phyloP scores from a whole-genome alignment of 371 early-diverging fungal species.

The Mucor ambiguus region DNA sequence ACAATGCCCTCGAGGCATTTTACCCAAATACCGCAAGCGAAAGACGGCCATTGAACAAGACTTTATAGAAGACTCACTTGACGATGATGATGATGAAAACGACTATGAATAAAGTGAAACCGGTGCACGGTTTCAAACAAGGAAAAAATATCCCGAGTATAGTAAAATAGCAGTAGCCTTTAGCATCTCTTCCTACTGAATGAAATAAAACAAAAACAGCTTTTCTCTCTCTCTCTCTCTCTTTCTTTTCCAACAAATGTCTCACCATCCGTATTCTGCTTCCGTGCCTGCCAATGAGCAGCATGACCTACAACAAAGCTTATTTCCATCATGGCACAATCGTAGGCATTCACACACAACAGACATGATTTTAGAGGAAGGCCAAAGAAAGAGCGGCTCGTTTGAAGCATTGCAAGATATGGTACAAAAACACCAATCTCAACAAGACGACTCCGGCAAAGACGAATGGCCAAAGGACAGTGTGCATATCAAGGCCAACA shows the following conservation, averaged over 20 bases:
- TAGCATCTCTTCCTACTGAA: not conserved
- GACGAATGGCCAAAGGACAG: not conserved
- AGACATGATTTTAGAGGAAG: not conserved
- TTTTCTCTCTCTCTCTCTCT: too few species aligned
- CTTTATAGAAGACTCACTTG: not conserved
- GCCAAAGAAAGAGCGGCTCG: conserved; percentile 4
- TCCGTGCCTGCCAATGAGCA: not conserved
- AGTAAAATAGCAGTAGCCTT: too few species aligned
- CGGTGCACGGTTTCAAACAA: not conserved
- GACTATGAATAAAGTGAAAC: not conserved
- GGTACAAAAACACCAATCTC: not conserved
- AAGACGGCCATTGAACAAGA: not conserved
- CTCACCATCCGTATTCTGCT: conserved; percentile 7
- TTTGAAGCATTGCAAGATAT: conserved; percentile 5
- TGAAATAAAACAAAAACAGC: not conserved
- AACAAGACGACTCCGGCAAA: not conserved
- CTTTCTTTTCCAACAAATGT: not conserved
- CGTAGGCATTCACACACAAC: conserved; percentile 2
- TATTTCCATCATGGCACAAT: conserved; percentile 10
- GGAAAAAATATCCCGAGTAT: not conserved
- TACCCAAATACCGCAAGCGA: conserved; percentile 4
- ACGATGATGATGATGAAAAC: not conserved
- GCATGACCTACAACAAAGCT: not conserved
- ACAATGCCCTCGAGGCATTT: conserved; percentile 16
- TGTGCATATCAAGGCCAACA: not conserved